Evolutionary conservation across 176 grass and related monocot species (phyloP).

Genomic region (Oryza longistaminata): DNA sequence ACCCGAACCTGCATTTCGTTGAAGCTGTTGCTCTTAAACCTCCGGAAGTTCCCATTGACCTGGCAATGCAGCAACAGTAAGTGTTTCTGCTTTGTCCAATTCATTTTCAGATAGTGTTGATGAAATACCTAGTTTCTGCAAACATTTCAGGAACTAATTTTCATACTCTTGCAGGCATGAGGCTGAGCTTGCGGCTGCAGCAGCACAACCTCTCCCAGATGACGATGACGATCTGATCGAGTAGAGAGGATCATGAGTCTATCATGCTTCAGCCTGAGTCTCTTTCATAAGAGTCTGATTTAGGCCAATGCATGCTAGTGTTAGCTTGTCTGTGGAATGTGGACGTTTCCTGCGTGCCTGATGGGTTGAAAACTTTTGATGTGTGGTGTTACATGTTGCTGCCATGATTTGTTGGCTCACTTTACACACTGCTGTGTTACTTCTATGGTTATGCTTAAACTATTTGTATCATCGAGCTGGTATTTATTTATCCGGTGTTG

Average conservation of each 20-base stretch:
- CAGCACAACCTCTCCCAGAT: slow-evolving; percentile 77
- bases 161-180: slow-evolving; percentile 49
- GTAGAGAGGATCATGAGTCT: slow-evolving; percentile 52
- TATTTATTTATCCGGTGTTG: not conserved
- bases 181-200: slow-evolving; percentile 61
- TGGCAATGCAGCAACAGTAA: slow-evolving; percentile 88
- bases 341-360: slow-evolving; percentile 2
- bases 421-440: slow-evolving; percentile 28
- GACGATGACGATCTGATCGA: slow-evolving; percentile 79
- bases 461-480: not conserved
- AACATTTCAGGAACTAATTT: not conserved
- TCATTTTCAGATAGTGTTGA: not conserved
- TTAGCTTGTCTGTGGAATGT: not conserved
- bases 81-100: slow-evolving; percentile 14
- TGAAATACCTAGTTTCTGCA: not conserved
- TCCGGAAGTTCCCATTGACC: slow-evolving; percentile 74
- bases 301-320: slow-evolving; percentile 33
- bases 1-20: slow-evolving; percentile 72
- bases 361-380: slow-evolving; percentile 34
- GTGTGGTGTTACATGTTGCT: slow-evolving; percentile 25
- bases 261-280: slow-evolving; percentile 14
- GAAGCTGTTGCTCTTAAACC: slow-evolving; percentile 82
- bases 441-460: slow-evolving; percentile 4
- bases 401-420: slow-evolving; percentile 47
- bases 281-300: slow-evolving; percentile 26